Conservation (phyloP, 2,329 filamentous ascomycete genomes). For the Trichoderma breve region DNA sequence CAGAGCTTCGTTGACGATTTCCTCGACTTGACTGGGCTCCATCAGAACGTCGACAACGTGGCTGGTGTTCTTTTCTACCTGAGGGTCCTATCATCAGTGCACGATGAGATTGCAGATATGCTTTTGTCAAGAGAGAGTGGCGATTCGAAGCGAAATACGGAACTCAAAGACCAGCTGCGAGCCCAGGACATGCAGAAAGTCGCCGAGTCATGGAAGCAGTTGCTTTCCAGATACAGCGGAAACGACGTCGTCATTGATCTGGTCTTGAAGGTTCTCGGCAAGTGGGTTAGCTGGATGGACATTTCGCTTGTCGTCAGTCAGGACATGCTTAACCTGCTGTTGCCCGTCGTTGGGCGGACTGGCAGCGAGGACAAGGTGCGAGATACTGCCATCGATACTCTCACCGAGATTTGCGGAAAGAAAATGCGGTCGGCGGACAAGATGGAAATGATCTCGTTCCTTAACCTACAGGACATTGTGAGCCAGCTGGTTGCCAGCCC, state of each 20-base stretch:
- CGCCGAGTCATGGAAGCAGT: slow-evolving; percentile 85
- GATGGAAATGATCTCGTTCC: slow-evolving; percentile 86
- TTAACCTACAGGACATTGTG: slow-evolving; percentile 84
- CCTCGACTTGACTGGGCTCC: slow-evolving; percentile 66
- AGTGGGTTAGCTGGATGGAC: slow-evolving; percentile 99
- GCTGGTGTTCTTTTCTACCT: slow-evolving; percentile 82
- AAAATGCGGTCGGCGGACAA: slow-evolving; percentile 97
- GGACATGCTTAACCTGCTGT: slow-evolving; percentile 77
- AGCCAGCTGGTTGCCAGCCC: slow-evolving; percentile 82
- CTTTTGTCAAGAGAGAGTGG: slow-evolving; percentile 73
- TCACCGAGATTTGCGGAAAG: slow-evolving; percentile 94
- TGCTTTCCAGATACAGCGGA: slow-evolving; percentile 73
- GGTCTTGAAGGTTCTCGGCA: slow-evolving; percentile 86
- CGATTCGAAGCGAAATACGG: slow-evolving; percentile 81
- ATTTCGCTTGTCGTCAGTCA: slow-evolving; percentile 91
- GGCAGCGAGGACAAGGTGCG: slow-evolving; percentile 74
- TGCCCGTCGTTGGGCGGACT: slow-evolving; percentile 81
- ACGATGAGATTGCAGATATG: slow-evolving; percentile 96
- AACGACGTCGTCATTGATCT: slow-evolving; percentile 77
- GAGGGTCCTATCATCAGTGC: slow-evolving; percentile 81
- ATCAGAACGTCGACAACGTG: slow-evolving; percentile 66
- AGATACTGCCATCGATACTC: slow-evolving; percentile 87
- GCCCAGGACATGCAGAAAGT: slow-evolving; percentile 86
- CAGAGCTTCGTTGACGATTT: slow-evolving; percentile 89
- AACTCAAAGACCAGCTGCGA: slow-evolving; percentile 87